phyloP scores from a whole-genome alignment of 202 grass and related monocot genomes.

The Zizania palustris region DNA sequence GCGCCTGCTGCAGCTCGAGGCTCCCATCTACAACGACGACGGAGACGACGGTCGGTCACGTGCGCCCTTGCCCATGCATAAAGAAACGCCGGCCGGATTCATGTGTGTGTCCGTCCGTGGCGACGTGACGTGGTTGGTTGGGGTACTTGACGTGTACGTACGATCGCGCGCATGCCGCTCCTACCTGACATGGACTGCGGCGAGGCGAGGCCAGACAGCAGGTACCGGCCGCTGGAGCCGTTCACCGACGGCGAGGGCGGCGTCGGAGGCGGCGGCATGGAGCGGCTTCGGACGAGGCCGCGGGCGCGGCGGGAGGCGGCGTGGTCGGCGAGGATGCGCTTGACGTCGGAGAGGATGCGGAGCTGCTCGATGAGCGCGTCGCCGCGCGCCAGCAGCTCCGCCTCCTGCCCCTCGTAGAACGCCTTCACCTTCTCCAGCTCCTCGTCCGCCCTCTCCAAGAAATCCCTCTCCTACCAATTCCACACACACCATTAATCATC shows the following conservation, averaged over 20 bases:
- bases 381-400: slow-evolving; percentile 61
- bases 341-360: too few species aligned
- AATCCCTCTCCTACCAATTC: slow-evolving; percentile 56
- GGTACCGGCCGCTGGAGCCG: slow-evolving; percentile 35
- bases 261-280: background rate
- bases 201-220: slow-evolving; percentile 56
- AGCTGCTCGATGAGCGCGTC: slow-evolving; percentile 71
- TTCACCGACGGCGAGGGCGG: slow-evolving; percentile 28
- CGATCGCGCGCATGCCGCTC: background rate
- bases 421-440: slow-evolving; percentile 82
- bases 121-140: slow-evolving; percentile 36
- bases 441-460: slow-evolving; percentile 64
- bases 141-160: background rate
- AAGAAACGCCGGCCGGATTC: too few species aligned
- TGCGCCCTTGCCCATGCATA: slow-evolving; percentile 36
- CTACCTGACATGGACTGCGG: slow-evolving; percentile 76
- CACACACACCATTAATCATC: background rate
- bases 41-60: background rate
- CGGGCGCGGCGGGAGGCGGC: slow-evolving; percentile 27
- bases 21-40: slow-evolving; percentile 39
- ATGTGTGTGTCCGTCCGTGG: background rate
- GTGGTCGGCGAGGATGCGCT: slow-evolving; percentile 61
- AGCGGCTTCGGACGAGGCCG: background rate
- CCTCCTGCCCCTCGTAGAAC: slow-evolving; percentile 68
- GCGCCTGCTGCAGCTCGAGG: slow-evolving; percentile 43